Evolutionary conservation across 1,284 basidiomycete genomes (phyloP).

Genomic region (Schizophyllum amplum): DNA sequence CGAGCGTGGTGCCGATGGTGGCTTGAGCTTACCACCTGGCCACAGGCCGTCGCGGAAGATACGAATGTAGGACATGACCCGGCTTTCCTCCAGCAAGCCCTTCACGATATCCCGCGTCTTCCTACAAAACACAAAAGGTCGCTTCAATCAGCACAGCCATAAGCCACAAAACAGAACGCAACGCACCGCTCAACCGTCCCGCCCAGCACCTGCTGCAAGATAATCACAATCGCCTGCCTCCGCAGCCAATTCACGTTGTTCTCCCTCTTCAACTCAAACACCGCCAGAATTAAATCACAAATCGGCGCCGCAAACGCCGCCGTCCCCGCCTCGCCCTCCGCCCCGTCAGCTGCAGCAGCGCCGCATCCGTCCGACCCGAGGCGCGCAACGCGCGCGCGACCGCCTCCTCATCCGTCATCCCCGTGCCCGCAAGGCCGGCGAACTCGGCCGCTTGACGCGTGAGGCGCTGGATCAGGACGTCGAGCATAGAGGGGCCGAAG

Average conservation of each 20-base stretch:
- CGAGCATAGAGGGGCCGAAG: constrained; percentile 89
- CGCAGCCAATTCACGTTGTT: constrained; percentile 81
- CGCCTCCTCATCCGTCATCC: constrained; percentile 76
- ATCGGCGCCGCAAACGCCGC: constrained; percentile 89
- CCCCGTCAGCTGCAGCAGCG: constrained; percentile 62
- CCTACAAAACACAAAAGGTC: constrained; percentile 38
- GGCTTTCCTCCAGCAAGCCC: constrained; percentile 53
- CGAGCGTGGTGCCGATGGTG: constrained; percentile 57
- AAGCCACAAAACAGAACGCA: not conserved
- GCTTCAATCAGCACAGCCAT: constrained; percentile 2
- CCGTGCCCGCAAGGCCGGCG: constrained; percentile 71
- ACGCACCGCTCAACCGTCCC: constrained; percentile 88
- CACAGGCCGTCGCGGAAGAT: constrained; percentile 71
- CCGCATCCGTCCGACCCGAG: constrained; percentile 62
- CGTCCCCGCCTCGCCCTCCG: constrained; percentile 80
- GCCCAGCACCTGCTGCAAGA: constrained; percentile 91
- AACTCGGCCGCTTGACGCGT: constrained; percentile 85
- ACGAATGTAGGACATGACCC: constrained; percentile 59
- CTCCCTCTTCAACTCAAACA: constrained; percentile 92
- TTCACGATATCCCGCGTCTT: constrained; percentile 80
- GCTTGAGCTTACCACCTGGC: constrained; percentile 72
- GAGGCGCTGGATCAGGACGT: constrained; percentile 85
- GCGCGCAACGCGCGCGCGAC: constrained; percentile 71
- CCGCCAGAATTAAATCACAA: constrained; percentile 85
- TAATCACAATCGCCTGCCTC: constrained; percentile 93